phyloP scores from a whole-genome alignment of 371 early-diverging fungal genomes.

The Parasitella parasitica region DNA sequence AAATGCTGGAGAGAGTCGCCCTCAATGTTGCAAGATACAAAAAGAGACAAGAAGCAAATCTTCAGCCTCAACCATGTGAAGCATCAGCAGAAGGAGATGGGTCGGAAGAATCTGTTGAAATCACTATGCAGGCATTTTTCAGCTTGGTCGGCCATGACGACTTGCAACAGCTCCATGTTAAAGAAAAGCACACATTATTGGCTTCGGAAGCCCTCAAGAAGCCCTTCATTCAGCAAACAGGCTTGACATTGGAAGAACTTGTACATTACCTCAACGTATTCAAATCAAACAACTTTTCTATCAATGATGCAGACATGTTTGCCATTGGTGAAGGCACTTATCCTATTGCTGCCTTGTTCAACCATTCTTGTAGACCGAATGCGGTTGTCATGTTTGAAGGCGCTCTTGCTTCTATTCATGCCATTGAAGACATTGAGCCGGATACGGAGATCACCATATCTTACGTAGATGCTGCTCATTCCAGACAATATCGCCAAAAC shows the following conservation, averaged over 20 bases:
- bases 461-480: constrained; percentile 73
- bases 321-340: constrained; percentile 76
- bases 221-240: constrained; percentile 24
- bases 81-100: background rate
- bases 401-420: constrained; percentile 56
- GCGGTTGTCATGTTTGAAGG: constrained; percentile 63
- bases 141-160: constrained; percentile 38
- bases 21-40: constrained; percentile 33
- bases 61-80: background rate
- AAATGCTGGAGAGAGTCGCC: constrained; percentile 47
- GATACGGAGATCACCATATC: constrained; percentile 79
- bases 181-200: background rate
- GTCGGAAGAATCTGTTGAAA: constrained; percentile 31
- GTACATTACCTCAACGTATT: constrained; percentile 63
- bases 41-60: constrained; percentile 7
- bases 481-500: constrained; percentile 56
- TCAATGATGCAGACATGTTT: constrained; percentile 66
- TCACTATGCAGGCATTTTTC: constrained; percentile 48
- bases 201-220: constrained; percentile 23
- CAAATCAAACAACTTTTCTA: constrained; percentile 77
- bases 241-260: constrained; percentile 23
- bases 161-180: constrained; percentile 22
- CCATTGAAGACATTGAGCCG: constrained; percentile 58
- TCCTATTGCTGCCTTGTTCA: constrained; percentile 78
- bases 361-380: constrained; percentile 88